phyloP scores from a whole-genome alignment of 805 yeast genomes.

The Yamadazyma takamatsuzukensis region DNA sequence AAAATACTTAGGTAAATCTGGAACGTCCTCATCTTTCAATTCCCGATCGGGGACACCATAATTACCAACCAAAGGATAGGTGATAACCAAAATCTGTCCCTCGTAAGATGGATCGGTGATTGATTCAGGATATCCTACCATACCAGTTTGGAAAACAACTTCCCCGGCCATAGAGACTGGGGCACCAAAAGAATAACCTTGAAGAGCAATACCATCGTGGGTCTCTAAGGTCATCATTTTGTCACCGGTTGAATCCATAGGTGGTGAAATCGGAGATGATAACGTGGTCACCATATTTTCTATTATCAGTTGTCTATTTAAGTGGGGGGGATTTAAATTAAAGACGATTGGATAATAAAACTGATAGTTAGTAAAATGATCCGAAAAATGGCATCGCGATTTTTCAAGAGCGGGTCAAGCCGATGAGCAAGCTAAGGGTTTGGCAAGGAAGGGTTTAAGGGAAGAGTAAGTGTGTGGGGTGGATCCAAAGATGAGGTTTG shows the following conservation, averaged over 20 bases:
- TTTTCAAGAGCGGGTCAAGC: no score
- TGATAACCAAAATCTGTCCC: slow-evolving; percentile 95
- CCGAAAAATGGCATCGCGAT: no score
- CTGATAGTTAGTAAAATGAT: background rate
- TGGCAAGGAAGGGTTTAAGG: no score
- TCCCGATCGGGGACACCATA: slow-evolving; percentile 96
- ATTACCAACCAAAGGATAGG: slow-evolving; percentile 96
- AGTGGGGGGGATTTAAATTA: no score
- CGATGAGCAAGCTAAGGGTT: no score
- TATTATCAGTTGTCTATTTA: background rate
- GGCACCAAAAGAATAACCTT: slow-evolving; percentile 98
- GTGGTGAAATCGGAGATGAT: slow-evolving; percentile 85
- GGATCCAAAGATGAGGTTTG: no score
- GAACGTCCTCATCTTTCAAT: slow-evolving; percentile 60
- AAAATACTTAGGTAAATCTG: slow-evolving; percentile 82
- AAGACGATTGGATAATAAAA: background rate
- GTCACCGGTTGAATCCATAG: slow-evolving; percentile 80
- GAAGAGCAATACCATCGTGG: slow-evolving; percentile 78
- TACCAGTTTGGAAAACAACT: slow-evolving; percentile 98
- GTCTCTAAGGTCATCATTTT: slow-evolving; percentile 84
- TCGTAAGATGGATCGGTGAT: slow-evolving; percentile 97
- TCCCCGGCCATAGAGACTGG: slow-evolving; percentile 89
- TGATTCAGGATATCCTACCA: slow-evolving; percentile 99
- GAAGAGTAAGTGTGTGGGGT: no score
- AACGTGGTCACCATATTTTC: slow-evolving; percentile 8